Percentiles rank a stretch among this genome's conserved stretches.
Evolutionary conservation across 306 rosid species (phyloP).

Genomic region (Carpinus viminea): DNA sequence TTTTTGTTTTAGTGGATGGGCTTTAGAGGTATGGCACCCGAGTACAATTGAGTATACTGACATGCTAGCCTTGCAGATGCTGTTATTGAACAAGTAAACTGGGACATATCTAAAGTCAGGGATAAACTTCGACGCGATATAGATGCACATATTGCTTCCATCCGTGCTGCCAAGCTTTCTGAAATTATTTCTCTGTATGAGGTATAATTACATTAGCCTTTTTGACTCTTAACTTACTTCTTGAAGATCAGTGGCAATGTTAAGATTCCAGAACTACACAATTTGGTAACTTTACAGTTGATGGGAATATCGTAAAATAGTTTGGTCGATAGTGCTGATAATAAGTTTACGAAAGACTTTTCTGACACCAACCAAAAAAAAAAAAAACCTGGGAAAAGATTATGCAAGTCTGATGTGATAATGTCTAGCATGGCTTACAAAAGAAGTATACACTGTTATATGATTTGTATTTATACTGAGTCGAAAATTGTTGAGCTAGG

Average conservation of each 20-base stretch:
- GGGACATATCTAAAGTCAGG: slow-evolving; percentile 83
- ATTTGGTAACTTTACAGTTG: neutral
- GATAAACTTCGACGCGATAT: slow-evolving; percentile 91
- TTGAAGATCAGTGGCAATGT: slow-evolving; percentile 12
- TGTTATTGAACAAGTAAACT: slow-evolving; percentile 67
- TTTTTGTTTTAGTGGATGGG: neutral
- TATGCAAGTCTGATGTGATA: neutral
- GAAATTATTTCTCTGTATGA: slow-evolving; percentile 67
- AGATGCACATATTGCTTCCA: slow-evolving; percentile 67
- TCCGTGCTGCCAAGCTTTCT: slow-evolving; percentile 73
- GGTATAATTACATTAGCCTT: slow-evolving; percentile 47
- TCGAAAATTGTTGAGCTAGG: neutral
- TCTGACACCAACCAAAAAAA: neutral
- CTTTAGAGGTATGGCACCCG: neutral
- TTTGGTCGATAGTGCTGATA: neutral
- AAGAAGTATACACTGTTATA: neutral
- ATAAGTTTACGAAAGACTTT: neutral
- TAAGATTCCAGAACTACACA: slow-evolving; percentile 11
- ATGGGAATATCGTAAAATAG: neutral
- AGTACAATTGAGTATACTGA: slow-evolving; percentile 24
- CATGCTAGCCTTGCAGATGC: slow-evolving; percentile 64
- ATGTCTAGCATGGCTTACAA: neutral
- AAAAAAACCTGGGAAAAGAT: neutral
- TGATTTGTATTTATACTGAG: too few species aligned
- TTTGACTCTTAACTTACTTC: slow-evolving; percentile 19